Base-by-base conservation (phyloP, 352 stramenopile species). In the Phytophthora pinifolia region DNA sequence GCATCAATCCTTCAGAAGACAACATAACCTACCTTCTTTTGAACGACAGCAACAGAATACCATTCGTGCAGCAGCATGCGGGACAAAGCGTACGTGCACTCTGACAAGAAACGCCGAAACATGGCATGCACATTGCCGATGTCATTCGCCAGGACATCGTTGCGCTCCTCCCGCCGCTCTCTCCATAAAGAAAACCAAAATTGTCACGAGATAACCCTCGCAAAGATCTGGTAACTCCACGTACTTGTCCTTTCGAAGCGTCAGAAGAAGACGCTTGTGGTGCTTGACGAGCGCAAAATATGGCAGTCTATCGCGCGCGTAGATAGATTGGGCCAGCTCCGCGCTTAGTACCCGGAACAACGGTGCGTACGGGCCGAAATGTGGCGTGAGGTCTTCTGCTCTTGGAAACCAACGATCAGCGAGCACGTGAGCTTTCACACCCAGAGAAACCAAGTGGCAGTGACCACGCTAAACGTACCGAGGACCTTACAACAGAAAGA, bases 201-300 rank as follows among this genome's bases (percentile, higher is more conserved):
- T 22, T 36, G 36, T 33, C 31, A 56, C 7, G 3, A 6, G n/a
- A 25, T 36, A 14, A 55, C 15, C 8, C 6, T 52, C 27, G 18
- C 20, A 33, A 17, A 4, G 57, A 32, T n/a, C 6, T n/a, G 9
- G 20, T 9, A 63, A 32, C 29, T 53, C 44, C 12, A 72, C 66
- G 49, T 54, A 85, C 72, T 74, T 71, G 29, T 89, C 68, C 15
- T 67, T 70, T 27, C 59, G 72, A 7, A 86, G 70, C 3, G 63
- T 72, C n/a, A 72, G 37, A 25, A 87, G 63, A 8, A 87, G 56
- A 7, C 65, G 70, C 20, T 81, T 81, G 30, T 89, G 74, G 47
- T 83, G 67, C 41, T 89, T 86, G 3, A 83, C 76, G 10, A 83
- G 63, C 12, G 79, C 69, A 56, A 88, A 91, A 51, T 88, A 91